A percentile compares a stretch with the other conserved stretches of the same genome.
Conservation (phyloP, 2,329 filamentous ascomycete species). For the Clarireedia paspali region DNA sequence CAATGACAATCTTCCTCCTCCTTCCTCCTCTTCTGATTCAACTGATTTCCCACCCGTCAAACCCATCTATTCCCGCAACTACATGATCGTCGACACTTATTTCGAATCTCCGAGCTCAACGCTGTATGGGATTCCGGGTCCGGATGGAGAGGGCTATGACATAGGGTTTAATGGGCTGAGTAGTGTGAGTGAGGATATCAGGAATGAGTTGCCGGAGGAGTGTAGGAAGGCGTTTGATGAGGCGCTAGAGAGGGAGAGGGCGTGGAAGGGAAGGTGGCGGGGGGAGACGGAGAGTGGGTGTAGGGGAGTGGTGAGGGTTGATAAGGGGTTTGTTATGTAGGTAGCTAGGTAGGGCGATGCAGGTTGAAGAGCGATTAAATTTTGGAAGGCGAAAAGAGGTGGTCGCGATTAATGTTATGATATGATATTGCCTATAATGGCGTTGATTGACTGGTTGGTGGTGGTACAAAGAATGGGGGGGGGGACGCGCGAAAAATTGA, state of each 20-base stretch:
- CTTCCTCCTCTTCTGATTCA: not conserved
- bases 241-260: slow-evolving; percentile 54
- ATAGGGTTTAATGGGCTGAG: slow-evolving; percentile 47
- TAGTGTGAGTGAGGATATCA: slow-evolving; percentile 57
- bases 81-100: slow-evolving; percentile 53
- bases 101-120: slow-evolving; percentile 49
- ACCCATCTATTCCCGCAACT: slow-evolving; percentile 51
- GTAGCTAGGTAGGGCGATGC: not conserved
- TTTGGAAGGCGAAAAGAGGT: no score
- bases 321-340: slow-evolving; percentile 41
- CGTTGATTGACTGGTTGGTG: no score
- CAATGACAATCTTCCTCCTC: slow-evolving; percentile 29
- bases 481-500: no score
- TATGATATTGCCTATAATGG: no score
- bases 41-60: slow-evolving; percentile 45
- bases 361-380: not conserved
- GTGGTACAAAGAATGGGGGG: no score
- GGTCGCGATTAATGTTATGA: no score
- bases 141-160: slow-evolving; percentile 43
- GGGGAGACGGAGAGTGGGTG: slow-evolving; percentile 49
- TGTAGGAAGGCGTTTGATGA: slow-evolving; percentile 67
- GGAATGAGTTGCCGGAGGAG: slow-evolving; percentile 57
- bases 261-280: slow-evolving; percentile 69
- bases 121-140: slow-evolving; percentile 49
- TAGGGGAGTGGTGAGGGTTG: slow-evolving; percentile 47